Conservation (phyloP, 164 flowering plant genomes). For the Vitis rupestris region DNA sequence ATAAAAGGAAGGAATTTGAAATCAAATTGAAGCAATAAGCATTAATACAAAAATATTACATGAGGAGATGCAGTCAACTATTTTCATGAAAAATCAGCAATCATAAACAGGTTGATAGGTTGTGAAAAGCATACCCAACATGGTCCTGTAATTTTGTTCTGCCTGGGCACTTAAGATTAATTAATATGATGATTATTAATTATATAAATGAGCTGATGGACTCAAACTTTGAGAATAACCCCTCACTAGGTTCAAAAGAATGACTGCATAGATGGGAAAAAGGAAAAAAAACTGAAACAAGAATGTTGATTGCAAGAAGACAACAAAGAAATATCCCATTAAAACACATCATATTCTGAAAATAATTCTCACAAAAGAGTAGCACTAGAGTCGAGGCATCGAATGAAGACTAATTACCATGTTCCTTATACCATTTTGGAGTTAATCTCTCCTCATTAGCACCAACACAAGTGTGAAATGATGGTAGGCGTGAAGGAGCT, state of each 20-base stretch:
- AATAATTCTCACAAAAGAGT: background rate
- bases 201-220: background rate
- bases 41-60: background rate
- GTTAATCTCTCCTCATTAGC: slow-evolving; percentile 82
- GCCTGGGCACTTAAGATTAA: too few relatives aligned
- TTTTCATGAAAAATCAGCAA: too few relatives aligned
- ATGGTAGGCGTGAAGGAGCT: slow-evolving; percentile 90
- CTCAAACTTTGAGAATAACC: background rate
- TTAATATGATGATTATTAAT: background rate
- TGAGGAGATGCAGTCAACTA: background rate
- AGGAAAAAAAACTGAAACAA: background rate
- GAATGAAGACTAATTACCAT: slow-evolving; percentile 49
- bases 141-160: too few relatives aligned
- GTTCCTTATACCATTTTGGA: slow-evolving; percentile 90
- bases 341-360: background rate
- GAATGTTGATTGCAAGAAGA: background rate
- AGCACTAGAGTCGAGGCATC: background rate
- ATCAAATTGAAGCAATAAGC: background rate
- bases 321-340: too few relatives aligned
- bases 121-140: too few relatives aligned
- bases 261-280: background rate
- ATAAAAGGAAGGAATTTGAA: background rate
- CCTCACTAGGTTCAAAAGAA: background rate
- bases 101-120: too few relatives aligned
- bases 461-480: slow-evolving; percentile 96